Evolutionary conservation across 345 rosid genomes (phyloP).

Genomic region (Raphanus sativus): DNA sequence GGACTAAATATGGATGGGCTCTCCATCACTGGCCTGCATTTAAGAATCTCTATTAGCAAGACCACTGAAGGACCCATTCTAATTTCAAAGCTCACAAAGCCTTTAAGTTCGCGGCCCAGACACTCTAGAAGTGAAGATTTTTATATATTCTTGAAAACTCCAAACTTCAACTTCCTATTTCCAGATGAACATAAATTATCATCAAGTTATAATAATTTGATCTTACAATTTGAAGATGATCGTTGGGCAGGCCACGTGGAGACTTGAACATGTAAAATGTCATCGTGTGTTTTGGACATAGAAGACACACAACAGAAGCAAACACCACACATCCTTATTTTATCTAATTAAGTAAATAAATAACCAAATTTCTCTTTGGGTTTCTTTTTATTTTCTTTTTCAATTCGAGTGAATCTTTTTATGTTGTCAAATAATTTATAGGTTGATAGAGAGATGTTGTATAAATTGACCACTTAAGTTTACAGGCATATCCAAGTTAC

Average conservation of each 20-base stretch:
- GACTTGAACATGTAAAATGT: not conserved
- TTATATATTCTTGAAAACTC: not conserved
- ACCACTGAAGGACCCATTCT: not conserved
- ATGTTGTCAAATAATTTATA: not conserved
- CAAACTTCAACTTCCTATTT: not conserved
- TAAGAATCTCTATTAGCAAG: not conserved
- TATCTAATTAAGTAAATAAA: not conserved
- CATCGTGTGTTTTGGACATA: not conserved
- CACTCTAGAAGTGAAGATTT: not conserved
- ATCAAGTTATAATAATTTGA: not conserved
- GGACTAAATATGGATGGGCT: conserved; percentile 2
- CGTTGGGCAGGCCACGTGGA: conserved; percentile 9
- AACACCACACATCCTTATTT: not conserved
- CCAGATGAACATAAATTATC: conserved; percentile 3
- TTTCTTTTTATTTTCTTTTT: too few species aligned
- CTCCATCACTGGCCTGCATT: not conserved
- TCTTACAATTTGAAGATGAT: not conserved
- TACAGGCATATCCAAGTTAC: too few species aligned
- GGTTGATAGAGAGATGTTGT: not conserved
- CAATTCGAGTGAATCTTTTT: not conserved
- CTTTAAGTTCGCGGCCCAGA: not conserved
- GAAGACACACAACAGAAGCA: not conserved
- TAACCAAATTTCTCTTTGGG: not conserved
- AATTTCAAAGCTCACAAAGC: not conserved
- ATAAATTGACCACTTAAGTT: not conserved